Evolutionary conservation across 2,329 filamentous ascomycete species (phyloP).

Genomic region (Epichloe sp.): DNA sequence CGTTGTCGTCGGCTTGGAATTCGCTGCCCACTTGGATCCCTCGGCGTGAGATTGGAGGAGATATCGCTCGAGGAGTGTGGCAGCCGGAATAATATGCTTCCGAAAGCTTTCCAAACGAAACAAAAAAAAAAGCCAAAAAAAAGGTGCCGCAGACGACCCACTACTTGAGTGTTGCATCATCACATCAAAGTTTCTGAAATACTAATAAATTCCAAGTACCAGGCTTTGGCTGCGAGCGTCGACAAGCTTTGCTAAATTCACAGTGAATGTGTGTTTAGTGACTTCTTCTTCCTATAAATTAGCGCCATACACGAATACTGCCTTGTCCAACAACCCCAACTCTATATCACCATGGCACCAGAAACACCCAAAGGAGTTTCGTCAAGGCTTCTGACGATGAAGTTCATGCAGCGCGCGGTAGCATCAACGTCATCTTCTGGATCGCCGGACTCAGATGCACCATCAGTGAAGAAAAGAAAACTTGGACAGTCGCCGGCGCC

Average conservation of each 20-base stretch:
- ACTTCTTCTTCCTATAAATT: background rate
- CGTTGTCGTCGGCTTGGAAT: constrained; percentile 1
- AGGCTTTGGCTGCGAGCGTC: background rate
- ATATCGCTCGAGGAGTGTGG: background rate
- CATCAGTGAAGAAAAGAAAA: constrained; percentile 51
- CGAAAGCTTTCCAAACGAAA: background rate
- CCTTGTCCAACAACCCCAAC: too few relatives aligned
- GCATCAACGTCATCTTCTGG: constrained; percentile 38
- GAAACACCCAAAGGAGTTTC: constrained; percentile 59
- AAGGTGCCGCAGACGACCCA: background rate
- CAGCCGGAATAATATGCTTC: constrained; percentile 6
- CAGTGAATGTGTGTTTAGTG: background rate
- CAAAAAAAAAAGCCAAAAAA: background rate
- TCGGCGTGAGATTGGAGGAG: background rate
- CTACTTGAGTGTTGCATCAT: background rate
- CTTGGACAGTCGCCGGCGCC: constrained; percentile 24
- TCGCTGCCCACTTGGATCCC: background rate
- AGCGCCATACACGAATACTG: too few relatives aligned
- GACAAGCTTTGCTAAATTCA: background rate
- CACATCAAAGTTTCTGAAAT: background rate
- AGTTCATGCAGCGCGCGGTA: constrained; percentile 89
- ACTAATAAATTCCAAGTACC: background rate
- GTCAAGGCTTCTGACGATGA: constrained; percentile 82
- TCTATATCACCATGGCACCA: constrained; percentile 26
- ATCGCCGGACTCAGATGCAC: constrained; percentile 35